Evolutionary conservation across 441 rosid species (phyloP).

Genomic region (Arabidopsis lyrata): DNA sequence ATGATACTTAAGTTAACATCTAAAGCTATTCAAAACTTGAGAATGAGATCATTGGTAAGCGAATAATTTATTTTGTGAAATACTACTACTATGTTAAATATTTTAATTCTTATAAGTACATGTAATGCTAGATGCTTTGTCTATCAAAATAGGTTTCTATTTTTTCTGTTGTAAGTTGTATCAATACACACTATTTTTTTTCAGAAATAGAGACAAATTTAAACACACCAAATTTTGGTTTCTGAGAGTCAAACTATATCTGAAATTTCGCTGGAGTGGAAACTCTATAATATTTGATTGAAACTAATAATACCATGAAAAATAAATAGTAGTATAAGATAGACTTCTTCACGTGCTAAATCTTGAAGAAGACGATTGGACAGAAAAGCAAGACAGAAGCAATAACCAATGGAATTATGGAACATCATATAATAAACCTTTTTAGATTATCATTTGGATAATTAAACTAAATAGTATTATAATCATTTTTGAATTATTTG

Average conservation of each 20-base stretch:
- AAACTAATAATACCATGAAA: slow-evolving; percentile 7
- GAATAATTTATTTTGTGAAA: neutral
- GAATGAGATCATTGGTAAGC: slow-evolving; percentile 26
- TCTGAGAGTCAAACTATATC: neutral
- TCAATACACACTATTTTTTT: neutral
- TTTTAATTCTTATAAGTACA: no score
- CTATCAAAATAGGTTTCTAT: no score
- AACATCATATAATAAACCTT: slow-evolving; percentile 5
- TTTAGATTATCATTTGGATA: slow-evolving; percentile 37
- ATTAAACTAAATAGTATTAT: slow-evolving; percentile 31
- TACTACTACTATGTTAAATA: neutral
- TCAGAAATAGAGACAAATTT: neutral
- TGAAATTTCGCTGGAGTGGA: neutral
- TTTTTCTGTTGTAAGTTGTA: no score
- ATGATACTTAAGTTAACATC: slow-evolving; percentile 38
- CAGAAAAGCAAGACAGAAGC: slow-evolving; percentile 44
- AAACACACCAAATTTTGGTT: neutral
- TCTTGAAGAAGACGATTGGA: slow-evolving; percentile 47
- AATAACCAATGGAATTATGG: slow-evolving; percentile 47
- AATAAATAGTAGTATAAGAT: slow-evolving; percentile 9
- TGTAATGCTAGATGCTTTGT: no score
- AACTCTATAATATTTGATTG: neutral
- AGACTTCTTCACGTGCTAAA: slow-evolving; percentile 39
- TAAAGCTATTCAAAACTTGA: slow-evolving; percentile 40
- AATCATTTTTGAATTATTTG: slow-evolving; percentile 43